Evolutionary conservation across 2,329 filamentous ascomycete genomes (phyloP).

Genomic region (Diplocarpon mali): DNA sequence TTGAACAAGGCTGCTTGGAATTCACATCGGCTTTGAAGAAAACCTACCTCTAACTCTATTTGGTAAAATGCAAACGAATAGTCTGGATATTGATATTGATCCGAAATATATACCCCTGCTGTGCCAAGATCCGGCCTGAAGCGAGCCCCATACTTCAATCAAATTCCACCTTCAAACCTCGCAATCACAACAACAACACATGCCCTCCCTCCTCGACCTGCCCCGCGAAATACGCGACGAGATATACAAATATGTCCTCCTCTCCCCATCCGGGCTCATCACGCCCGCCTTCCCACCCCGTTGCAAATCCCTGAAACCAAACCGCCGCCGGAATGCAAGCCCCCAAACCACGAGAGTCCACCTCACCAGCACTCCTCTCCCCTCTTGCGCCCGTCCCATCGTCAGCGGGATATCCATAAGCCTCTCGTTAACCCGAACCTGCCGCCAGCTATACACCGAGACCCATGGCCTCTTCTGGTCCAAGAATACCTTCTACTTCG

Average conservation of each 20-base stretch:
- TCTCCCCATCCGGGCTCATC: conserved; percentile 6
- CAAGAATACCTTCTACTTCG: conserved; percentile 13
- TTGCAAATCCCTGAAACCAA: neutral
- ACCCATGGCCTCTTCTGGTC: conserved; percentile 14
- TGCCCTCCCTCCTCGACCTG: conserved; percentile 12
- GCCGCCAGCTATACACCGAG: conserved; percentile 19
- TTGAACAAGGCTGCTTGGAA: neutral
- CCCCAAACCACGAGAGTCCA: neutral
- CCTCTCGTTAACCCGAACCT: conserved; percentile 14
- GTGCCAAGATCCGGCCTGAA: conserved; percentile 1
- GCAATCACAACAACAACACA: neutral
- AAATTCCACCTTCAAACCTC: neutral
- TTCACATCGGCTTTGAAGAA: neutral
- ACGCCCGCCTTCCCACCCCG: conserved; percentile 1
- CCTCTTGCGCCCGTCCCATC: too few species aligned
- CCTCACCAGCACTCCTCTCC: conserved; percentile 2
- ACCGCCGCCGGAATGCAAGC: neutral
- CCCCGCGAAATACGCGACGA: conserved; percentile 18
- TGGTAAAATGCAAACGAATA: neutral
- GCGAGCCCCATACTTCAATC: neutral
- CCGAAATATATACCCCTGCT: neutral
- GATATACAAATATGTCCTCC: conserved; percentile 12
- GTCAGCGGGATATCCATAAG: conserved; percentile 1
- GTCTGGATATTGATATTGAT: too few species aligned
- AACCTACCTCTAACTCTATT: neutral